Evolutionary conservation across 768 basidiomycete genomes (phyloP), one percentile per base, ranked within the genome.

Genomic region (Auriculariales sp.): DNA sequence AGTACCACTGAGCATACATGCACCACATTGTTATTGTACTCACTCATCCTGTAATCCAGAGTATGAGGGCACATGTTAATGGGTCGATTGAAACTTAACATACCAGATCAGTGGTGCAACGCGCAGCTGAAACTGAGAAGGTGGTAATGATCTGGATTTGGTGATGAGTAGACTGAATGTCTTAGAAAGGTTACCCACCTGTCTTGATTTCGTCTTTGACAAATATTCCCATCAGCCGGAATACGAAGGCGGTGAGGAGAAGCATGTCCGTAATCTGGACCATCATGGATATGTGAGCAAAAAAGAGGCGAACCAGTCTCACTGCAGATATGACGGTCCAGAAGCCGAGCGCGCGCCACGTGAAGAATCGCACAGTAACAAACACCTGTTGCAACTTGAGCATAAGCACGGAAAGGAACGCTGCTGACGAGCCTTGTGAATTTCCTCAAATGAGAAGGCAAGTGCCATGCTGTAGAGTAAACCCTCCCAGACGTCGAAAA

Each of bases 41-140:
- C 54, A 90, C 87, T 89, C 81, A 87, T 89, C 87, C 86, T 89
- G 52, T 15, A 14, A 6, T 44, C 19, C 12, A 15, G 6, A 35
- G 29, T 14, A 3, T n/a, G n/a, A 46, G 10, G n/a, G n/a, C n/a
- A 28, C 30, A 3, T 12, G 22, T 27, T 50, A 35, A n/a, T 3
- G 46, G 15, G 25, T 50, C 29, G 48, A 34, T 7, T 11, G 35
- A 10, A 6, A 1, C 22, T 4, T 19, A 19, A 64, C 80, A 48
- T 55, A 86, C 91, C 90, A 94, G 39, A 93, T 82, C 47, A 94
- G 73, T 0, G 89, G 90, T 2, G 88, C 77, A 4, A 85, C 89
- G 62, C 82, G 67, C 27, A 89, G 73, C 59, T 93, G 90, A 66
- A 95, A 97, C 91, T 93, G 51, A 63, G 70, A 14, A 89, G 54